A percentile compares a stretch with the other conserved stretches of the same genome.
Conservation (phyloP, 768 basidiomycete genomes). For the Rhizopogon vulgaris region DNA sequence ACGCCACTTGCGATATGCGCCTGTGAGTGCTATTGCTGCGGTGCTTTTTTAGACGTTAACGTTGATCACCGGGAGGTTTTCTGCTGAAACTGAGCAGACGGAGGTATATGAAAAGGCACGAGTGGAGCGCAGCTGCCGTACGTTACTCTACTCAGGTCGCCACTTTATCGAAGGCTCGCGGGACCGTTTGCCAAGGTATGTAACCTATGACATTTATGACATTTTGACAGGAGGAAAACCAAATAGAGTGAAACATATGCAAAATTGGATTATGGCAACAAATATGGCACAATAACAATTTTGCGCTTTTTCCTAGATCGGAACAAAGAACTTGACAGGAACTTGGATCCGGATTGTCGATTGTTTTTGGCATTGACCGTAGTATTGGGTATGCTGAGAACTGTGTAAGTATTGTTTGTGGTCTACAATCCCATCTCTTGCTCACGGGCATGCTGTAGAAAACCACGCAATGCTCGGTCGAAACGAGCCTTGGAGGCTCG, state of each 20-base stretch:
- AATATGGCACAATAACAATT: background rate
- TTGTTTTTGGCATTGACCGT: background rate
- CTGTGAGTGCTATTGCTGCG: background rate
- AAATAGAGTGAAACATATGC: background rate
- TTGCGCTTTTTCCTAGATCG: background rate
- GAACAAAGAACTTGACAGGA: no score
- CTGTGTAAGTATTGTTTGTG: constrained; percentile 18
- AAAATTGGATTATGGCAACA: background rate
- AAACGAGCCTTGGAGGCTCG: constrained; percentile 86
- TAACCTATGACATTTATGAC: no score
- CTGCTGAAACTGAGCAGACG: no score
- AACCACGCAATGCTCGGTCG: constrained; percentile 93
- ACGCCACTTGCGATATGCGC: background rate
- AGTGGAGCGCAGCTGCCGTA: background rate
- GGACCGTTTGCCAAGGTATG: background rate
- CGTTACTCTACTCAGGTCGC: background rate
- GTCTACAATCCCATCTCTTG: background rate
- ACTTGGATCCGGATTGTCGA: background rate
- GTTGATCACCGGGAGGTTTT: background rate
- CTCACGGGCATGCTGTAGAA: constrained; percentile 34
- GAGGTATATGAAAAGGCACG: background rate
- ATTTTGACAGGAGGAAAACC: background rate
- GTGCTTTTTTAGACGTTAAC: background rate
- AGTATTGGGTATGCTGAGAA: constrained; percentile 17
- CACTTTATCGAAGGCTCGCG: background rate